Conservation (phyloP, 2,329 filamentous ascomycete species). For the Ceratocystis albifundus region DNA sequence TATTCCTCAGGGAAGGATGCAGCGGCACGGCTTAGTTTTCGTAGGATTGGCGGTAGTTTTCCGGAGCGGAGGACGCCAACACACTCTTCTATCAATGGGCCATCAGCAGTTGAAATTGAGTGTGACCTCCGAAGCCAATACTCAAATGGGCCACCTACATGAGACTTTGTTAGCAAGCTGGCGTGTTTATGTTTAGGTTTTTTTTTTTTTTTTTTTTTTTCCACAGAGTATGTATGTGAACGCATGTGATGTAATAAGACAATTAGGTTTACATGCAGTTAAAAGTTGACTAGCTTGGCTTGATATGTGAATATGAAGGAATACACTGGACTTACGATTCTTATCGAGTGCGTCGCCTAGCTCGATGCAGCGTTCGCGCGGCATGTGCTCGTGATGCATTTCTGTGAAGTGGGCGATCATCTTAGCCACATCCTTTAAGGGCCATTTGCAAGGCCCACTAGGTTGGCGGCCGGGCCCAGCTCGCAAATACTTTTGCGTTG, state of each 20-base stretch:
- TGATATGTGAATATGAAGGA: not conserved
- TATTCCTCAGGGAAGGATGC: slow-evolving; percentile 28
- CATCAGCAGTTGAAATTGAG: slow-evolving; percentile 31
- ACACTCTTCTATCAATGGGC: slow-evolving; percentile 31
- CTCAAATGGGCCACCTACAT: slow-evolving; percentile 35
- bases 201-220: no score
- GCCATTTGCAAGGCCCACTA: slow-evolving; percentile 37
- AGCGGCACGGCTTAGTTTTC: slow-evolving; percentile 31
- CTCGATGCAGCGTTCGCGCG: slow-evolving; percentile 35
- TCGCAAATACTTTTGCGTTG: slow-evolving; percentile 34
- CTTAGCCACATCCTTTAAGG: slow-evolving; percentile 38
- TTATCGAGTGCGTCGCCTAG: slow-evolving; percentile 34
- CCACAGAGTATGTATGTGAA: not conserved
- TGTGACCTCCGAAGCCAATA: slow-evolving; percentile 38
- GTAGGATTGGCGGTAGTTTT: slow-evolving; percentile 31
- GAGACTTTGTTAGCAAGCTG: slow-evolving; percentile 11
- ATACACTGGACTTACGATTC: slow-evolving; percentile 31
- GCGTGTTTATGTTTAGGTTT: not conserved
- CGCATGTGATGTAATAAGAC: not conserved
- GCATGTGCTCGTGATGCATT: slow-evolving; percentile 37
- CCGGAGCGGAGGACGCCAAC: slow-evolving; percentile 32
- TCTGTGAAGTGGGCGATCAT: slow-evolving; percentile 39
- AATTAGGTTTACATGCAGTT: not conserved
- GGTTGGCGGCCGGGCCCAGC: slow-evolving; percentile 34
- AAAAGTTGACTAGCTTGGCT: not conserved